These are phyloP conservation scores for Alternaria arbusti DNA, from an alignment of 2,329 filamentous ascomycete species.

Conservation along the genomic window DNA sequence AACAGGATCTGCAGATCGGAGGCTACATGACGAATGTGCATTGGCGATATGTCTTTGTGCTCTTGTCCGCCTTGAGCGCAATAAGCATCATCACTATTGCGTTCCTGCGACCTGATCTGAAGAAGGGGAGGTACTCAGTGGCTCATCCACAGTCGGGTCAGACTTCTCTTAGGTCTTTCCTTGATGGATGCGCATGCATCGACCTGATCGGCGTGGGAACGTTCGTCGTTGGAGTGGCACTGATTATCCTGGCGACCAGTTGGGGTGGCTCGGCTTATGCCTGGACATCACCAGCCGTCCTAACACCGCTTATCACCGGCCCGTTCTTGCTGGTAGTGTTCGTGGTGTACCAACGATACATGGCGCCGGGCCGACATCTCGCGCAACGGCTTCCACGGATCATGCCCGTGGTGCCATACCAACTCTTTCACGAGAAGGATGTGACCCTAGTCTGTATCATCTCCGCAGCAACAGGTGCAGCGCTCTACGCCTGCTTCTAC, in stretches of 20 bases:
- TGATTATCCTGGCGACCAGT: not conserved
- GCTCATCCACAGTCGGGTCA: not conserved
- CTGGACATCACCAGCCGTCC: not conserved
- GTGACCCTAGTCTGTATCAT: conserved; percentile 2
- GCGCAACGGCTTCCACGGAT: not conserved
- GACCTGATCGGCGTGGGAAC: not conserved
- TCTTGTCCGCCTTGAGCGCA: not conserved
- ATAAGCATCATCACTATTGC: not conserved
- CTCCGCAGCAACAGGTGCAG: not conserved
- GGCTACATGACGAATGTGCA: not conserved
- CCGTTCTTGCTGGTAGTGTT: not conserved
- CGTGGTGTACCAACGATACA: not conserved
- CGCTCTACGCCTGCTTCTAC: conserved; percentile 1
- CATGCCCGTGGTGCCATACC: conserved; percentile 1
- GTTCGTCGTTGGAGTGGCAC: not conserved
- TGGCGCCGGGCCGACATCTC: not conserved
- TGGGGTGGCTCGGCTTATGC: not conserved
- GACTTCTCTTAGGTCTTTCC: not conserved
- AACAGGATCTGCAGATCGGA: not conserved
- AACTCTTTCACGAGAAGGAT: conserved; percentile 2
- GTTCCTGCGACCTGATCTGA: not conserved
- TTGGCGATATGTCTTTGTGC: not conserved
- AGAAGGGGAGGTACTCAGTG: not conserved
- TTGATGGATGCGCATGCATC: not conserved
- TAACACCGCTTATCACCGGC: not conserved